Conservation (phyloP, 2,329 filamentous ascomycete genomes). For the Zymoseptoria brevis region DNA sequence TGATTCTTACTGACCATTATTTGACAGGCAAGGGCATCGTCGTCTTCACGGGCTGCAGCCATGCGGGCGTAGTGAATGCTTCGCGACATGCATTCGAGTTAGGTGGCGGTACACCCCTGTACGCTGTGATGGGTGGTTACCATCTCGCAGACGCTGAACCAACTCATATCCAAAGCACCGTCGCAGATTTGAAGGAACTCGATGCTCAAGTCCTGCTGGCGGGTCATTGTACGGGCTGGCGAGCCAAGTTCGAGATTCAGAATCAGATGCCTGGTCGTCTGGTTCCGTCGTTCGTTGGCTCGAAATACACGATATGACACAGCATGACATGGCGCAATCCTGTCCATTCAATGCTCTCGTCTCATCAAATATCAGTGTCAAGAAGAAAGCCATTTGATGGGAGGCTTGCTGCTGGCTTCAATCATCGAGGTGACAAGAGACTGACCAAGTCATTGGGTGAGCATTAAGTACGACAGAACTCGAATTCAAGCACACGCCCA, state of each 20-base stretch:
- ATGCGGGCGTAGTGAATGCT: constrained; percentile 25
- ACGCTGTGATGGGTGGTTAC: constrained; percentile 25
- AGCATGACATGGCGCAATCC: too few relatives aligned
- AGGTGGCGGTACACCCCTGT: constrained; percentile 16
- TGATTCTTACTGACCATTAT: not conserved
- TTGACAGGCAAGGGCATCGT: constrained; percentile 21
- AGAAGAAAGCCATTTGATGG: too few relatives aligned
- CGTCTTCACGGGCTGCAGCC: constrained; percentile 24
- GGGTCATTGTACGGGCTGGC: constrained; percentile 25
- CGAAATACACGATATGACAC: not conserved
- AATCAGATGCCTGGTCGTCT: constrained; percentile 20
- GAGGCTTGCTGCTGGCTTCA: too few relatives aligned
- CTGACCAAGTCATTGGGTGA: too few relatives aligned
- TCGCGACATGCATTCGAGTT: constrained; percentile 18
- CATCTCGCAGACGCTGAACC: constrained; percentile 23
- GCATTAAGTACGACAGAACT: too few relatives aligned
- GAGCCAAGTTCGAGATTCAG: constrained; percentile 23
- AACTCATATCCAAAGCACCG: constrained; percentile 15
- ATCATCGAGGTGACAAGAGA: too few relatives aligned
- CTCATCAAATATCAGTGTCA: too few relatives aligned
- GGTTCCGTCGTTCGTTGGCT: constrained; percentile 23
- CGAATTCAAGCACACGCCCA: too few relatives aligned
- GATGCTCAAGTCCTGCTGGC: constrained; percentile 18
- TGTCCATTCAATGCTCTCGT: too few relatives aligned
- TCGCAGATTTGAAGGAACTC: constrained; percentile 17